These are phyloP conservation scores for Puya raimondii DNA, from an alignment of 176 grass and related monocot genomes.

Conservation along the genomic window DNA sequence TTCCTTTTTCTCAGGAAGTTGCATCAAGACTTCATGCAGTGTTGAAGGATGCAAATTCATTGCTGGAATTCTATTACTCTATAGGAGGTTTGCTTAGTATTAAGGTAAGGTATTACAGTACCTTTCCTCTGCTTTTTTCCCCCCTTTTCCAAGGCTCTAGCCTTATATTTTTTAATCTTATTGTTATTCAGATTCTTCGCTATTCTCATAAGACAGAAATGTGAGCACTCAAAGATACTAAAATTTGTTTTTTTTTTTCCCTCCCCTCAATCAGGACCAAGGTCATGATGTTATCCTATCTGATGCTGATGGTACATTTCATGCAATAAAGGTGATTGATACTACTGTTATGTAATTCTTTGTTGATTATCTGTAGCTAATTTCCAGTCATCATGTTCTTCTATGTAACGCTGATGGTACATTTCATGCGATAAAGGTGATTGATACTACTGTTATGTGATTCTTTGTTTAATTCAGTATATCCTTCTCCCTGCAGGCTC, in stretches of 20 bases:
- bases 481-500: conserved; percentile 42
- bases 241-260: background rate
- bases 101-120: conserved; percentile 37
- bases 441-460: background rate
- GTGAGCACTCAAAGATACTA: background rate
- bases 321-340: conserved; percentile 69
- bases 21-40: conserved; percentile 42
- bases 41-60: conserved; percentile 66
- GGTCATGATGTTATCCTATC: conserved; percentile 45
- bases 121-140: background rate
- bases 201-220: background rate
- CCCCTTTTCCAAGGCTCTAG: too few species aligned
- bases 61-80: conserved; percentile 76
- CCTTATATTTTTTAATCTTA: background rate
- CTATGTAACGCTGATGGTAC: conserved; percentile 52
- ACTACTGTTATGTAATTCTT: conserved; percentile 1
- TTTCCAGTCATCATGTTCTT: conserved; percentile 24
- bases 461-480: background rate
- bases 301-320: conserved; percentile 68
- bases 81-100: conserved; percentile 56
- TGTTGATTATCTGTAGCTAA: background rate
- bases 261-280: conserved; percentile 41
- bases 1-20: conserved; percentile 42
- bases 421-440: conserved; percentile 62
- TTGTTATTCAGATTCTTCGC: background rate